Conservation (phyloP, 306 rosid species). For the Geum urbanum region DNA sequence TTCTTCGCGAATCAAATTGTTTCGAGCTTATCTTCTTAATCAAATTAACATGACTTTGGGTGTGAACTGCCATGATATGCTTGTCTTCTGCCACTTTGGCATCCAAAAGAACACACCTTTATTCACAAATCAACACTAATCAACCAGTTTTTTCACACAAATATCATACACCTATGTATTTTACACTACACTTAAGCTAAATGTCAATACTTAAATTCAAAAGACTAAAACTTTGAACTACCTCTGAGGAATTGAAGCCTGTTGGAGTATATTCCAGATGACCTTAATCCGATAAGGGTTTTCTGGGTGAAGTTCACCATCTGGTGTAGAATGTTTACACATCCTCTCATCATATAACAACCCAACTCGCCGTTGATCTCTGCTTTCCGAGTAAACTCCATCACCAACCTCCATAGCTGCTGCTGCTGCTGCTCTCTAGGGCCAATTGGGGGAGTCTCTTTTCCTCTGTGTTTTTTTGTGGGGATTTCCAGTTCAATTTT, state of each 20-base stretch:
- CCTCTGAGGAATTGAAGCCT: slow-evolving; percentile 57
- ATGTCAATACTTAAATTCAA: background rate
- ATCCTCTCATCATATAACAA: slow-evolving; percentile 72
- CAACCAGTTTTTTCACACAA: background rate
- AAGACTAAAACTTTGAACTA: background rate
- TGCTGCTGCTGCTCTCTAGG: background rate
- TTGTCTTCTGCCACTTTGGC: slow-evolving; percentile 74
- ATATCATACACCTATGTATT: background rate
- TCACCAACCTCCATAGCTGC: slow-evolving; percentile 11
- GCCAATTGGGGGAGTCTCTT: background rate
- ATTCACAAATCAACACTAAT: background rate
- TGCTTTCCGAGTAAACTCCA: slow-evolving; percentile 6
- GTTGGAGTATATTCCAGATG: slow-evolving; percentile 68
- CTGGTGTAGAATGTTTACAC: slow-evolving; percentile 59
- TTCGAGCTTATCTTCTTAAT: slow-evolving; percentile 69
- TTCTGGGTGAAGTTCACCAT: slow-evolving; percentile 66
- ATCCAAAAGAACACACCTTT: slow-evolving; percentile 70
- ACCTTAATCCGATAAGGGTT: slow-evolving; percentile 62
- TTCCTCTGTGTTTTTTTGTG: too few species aligned
- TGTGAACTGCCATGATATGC: slow-evolving; percentile 54
- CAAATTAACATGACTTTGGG: slow-evolving; percentile 51
- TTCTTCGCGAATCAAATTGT: slow-evolving; percentile 43
- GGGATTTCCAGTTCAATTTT: too few species aligned
- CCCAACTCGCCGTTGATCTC: slow-evolving; percentile 48
- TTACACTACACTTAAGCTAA: too few species aligned